A percentile compares a stretch with the other conserved stretches of the same genome.
Conservation (phyloP, 2,329 filamentous ascomycete species). For the Epichloe amarillans region DNA sequence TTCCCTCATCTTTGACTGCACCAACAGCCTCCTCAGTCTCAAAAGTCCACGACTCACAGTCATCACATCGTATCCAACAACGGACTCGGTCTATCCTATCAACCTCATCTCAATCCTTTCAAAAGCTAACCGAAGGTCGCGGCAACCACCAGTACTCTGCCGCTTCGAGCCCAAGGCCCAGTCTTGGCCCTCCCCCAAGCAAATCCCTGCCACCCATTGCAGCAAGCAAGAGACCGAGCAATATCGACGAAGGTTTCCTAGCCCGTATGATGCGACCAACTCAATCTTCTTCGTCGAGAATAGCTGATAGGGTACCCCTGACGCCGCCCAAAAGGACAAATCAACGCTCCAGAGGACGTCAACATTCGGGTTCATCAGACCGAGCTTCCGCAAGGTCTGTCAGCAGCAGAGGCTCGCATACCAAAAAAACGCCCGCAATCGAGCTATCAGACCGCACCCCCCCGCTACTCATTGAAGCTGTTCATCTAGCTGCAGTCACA, state of each 20-base stretch:
- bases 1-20: constrained; percentile 54
- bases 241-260: constrained; percentile 57
- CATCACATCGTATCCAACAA: constrained; percentile 16
- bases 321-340: constrained; percentile 34
- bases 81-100: constrained; percentile 21
- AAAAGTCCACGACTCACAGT: constrained; percentile 28
- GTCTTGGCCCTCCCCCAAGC: constrained; percentile 47
- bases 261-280: constrained; percentile 76
- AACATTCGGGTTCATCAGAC: background rate
- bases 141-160: constrained; percentile 33
- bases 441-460: background rate
- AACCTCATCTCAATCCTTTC: constrained; percentile 23
- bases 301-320: constrained; percentile 43
- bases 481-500: background rate
- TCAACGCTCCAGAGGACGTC: constrained; percentile 7
- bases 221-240: constrained; percentile 27
- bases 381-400: background rate
- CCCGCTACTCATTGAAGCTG: background rate
- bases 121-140: constrained; percentile 16
- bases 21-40: constrained; percentile 58
- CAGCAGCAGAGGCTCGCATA: background rate
- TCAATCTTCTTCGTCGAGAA: constrained; percentile 53
- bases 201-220: constrained; percentile 19
- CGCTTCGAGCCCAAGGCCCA: constrained; percentile 33
- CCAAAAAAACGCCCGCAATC: background rate